phyloP scores from a whole-genome alignment of 768 basidiomycete genomes.

The Antrodiella citrinella region DNA sequence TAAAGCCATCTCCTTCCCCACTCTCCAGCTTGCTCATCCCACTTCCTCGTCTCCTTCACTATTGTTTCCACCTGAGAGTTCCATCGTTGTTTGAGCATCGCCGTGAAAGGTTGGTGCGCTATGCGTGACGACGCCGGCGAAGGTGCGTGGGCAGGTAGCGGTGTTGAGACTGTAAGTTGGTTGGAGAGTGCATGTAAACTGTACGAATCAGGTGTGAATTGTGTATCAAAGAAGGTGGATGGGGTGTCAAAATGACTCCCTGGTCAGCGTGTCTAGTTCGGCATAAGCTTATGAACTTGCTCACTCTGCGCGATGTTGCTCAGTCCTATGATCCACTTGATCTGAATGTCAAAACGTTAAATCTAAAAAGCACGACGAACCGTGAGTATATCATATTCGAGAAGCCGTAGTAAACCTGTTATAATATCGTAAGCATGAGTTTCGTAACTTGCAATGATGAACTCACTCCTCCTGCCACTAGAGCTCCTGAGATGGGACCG shows the following conservation, averaged over 20 bases:
- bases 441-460: not conserved
- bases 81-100: conserved; percentile 20
- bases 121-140: conserved; percentile 18
- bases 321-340: conserved; percentile 12
- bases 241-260: too few relatives aligned
- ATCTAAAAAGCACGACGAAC: conserved; percentile 3
- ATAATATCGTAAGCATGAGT: not conserved
- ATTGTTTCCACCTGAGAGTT: conserved; percentile 21
- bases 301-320: conserved; percentile 18
- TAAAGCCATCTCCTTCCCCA: conserved; percentile 20
- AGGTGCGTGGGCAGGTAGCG: conserved; percentile 12
- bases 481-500: conserved; percentile 16
- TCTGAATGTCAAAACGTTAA: not conserved
- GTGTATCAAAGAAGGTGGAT: too few relatives aligned
- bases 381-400: conserved; percentile 19
- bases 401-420: conserved; percentile 22
- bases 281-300: too few relatives aligned
- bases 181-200: conserved; percentile 17
- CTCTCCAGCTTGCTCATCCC: conserved; percentile 13
- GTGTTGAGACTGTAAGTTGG: conserved; percentile 16
- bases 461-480: conserved; percentile 21
- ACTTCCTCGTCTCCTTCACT: conserved; percentile 13
- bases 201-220: too few relatives aligned
- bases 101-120: conserved; percentile 16
- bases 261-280: too few relatives aligned